Evolutionary conservation across 169 alveolate species (phyloP), one percentile per base, ranked within the genome.

Genomic region (Plasmodium fragile): DNA sequence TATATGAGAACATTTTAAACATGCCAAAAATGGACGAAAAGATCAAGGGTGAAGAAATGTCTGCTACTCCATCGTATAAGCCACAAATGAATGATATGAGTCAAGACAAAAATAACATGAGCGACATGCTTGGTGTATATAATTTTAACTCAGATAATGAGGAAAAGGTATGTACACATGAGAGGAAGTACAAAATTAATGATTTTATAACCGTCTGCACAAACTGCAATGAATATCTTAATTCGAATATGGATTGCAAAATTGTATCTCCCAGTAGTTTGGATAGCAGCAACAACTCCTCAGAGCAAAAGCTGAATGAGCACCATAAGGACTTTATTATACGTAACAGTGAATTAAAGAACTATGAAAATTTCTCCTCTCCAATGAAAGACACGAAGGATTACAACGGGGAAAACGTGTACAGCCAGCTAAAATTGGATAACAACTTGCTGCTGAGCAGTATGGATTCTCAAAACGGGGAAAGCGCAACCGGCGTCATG

Each of bases 81-180:
- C n/a, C 93, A 49, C 78, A 85, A 5, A 49, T 85, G 45, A 36
- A 73, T 85, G 85, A 85, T 2, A 77, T 85, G 55, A 39, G 45
- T 43, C 85, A 30, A 73, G 84, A 85, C 28, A 85, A 73, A 85
- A 72, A 85, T 85, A 72, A 85, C 13, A 28, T 83, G 52, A 39
- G 55, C 30, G 93, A 85, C 55, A 73, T 85, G 32, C 32, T 18
- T 85, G 45, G 71, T 73, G 80, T 18, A 18, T 85, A 85, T 43
- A 85, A 73, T 75, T 85, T 85, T 77, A 85, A 75, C 43, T 85
- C 93, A 32, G 93, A 85, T 85, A 85, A 81, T 53, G 93, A 85
- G 25, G 93, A 85, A 85, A 85, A 85, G 79, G 49, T 4, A 53
- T 85, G 93, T 85, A 4, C 69, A 8, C 93, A 85, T 75, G 93